Conservation (phyloP, 192 early-diverging fungal species). For the Podila verticillata region DNA sequence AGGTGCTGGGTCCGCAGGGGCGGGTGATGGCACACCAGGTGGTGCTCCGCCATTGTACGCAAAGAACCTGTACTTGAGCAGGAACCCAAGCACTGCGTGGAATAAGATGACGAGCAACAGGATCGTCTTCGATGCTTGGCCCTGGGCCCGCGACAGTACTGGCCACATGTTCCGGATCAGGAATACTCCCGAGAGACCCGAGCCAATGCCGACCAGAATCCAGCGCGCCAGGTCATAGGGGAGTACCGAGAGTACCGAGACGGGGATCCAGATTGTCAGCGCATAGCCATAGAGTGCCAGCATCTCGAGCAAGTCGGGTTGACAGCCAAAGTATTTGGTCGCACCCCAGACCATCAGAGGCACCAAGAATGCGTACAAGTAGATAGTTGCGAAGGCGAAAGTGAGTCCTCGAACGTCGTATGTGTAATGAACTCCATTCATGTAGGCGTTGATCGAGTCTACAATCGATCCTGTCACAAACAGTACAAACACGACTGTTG, state of each 20-base stretch:
- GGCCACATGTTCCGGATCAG: slow-evolving; percentile 66
- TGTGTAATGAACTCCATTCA: slow-evolving; percentile 61
- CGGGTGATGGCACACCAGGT: not conserved
- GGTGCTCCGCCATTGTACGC: slow-evolving; percentile 55
- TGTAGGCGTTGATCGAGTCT: slow-evolving; percentile 78
- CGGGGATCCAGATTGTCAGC: slow-evolving; percentile 93
- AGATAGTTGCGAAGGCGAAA: slow-evolving; percentile 84
- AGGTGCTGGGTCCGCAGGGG: slow-evolving; percentile 9
- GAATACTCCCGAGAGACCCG: slow-evolving; percentile 77
- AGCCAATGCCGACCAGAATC: slow-evolving; percentile 80
- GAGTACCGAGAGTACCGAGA: slow-evolving; percentile 85
- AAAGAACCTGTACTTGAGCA: slow-evolving; percentile 91
- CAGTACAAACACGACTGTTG: slow-evolving; percentile 94
- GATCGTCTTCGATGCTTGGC: slow-evolving; percentile 74
- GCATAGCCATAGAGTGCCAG: slow-evolving; percentile 92
- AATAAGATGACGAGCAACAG: slow-evolving; percentile 71
- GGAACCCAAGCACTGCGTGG: slow-evolving; percentile 74
- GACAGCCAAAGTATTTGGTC: slow-evolving; percentile 86
- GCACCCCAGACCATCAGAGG: slow-evolving; percentile 82
- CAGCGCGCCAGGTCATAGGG: slow-evolving; percentile 86
- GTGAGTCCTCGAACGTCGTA: slow-evolving; percentile 88
- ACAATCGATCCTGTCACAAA: slow-evolving; percentile 95
- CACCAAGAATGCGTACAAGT: slow-evolving; percentile 78
- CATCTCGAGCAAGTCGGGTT: slow-evolving; percentile 87
- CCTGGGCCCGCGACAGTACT: slow-evolving; percentile 74